These are phyloP conservation scores for Fonsecaea multimorphosa DNA, from an alignment of 2,329 filamentous ascomycete species.

Conservation along the genomic window DNA sequence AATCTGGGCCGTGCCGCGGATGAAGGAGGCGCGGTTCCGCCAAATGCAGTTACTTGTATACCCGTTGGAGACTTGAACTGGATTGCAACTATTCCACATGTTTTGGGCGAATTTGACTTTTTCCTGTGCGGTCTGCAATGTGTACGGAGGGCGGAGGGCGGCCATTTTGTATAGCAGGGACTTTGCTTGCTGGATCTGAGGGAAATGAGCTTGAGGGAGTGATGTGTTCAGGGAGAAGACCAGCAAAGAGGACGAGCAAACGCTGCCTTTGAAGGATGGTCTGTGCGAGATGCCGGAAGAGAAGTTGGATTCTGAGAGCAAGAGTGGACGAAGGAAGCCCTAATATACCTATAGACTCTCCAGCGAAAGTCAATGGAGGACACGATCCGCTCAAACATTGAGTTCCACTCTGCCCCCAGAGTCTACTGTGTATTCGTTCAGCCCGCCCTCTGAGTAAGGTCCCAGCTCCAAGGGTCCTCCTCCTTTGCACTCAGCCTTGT, in stretches of 20 bases:
- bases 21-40: constrained; percentile 76
- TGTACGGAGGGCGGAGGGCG: constrained; percentile 71
- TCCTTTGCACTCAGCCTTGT: not conserved
- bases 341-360: not conserved
- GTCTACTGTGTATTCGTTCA: constrained; percentile 1
- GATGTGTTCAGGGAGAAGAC: not conserved
- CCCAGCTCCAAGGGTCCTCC: not conserved
- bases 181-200: not conserved
- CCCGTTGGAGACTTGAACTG: constrained; percentile 68
- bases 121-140: constrained; percentile 68
- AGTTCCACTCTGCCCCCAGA: not conserved
- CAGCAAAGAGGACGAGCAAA: not conserved
- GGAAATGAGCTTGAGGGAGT: not conserved
- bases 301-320: not conserved
- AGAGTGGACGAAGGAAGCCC: not conserved
- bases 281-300: not conserved
- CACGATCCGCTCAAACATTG: not conserved
- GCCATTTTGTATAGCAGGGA: constrained; percentile 43
- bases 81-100: constrained; percentile 78
- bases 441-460: not conserved
- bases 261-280: not conserved
- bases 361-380: not conserved
- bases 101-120: constrained; percentile 88
- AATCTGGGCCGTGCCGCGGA: constrained; percentile 70
- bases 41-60: constrained; percentile 80